Conservation (phyloP, 2,329 filamentous ascomycete genomes). For the Plenodomus lindquistii region DNA sequence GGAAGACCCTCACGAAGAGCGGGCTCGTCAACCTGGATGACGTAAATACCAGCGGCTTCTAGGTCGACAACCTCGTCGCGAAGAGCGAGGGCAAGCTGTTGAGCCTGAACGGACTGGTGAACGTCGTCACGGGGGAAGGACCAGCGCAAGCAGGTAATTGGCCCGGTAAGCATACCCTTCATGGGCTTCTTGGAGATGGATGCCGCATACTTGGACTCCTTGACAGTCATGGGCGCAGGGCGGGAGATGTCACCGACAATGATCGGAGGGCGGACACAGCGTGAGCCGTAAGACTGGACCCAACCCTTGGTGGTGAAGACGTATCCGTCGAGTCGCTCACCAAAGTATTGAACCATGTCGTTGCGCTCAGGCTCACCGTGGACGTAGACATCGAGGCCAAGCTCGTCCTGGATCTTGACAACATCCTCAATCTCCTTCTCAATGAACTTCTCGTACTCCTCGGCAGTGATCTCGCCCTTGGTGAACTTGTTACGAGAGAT, state of each 20-base stretch:
- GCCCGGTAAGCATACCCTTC: conserved; percentile 99
- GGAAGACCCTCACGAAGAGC: conserved; percentile 99
- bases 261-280: conserved; percentile 97
- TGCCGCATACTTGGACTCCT: conserved; percentile 99
- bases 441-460: conserved; percentile 98
- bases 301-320: conserved; percentile 99
- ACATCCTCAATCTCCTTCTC: conserved; percentile 97
- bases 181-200: conserved; percentile 97
- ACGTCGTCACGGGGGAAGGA: conserved; percentile 99
- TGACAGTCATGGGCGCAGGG: conserved; percentile 96
- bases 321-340: conserved; percentile 94
- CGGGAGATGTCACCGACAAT: conserved; percentile 98
- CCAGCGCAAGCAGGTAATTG: conserved; percentile 98
- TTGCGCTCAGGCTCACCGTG: conserved; percentile 99
- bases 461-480: conserved; percentile 92
- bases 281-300: conserved; percentile 98
- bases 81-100: conserved; percentile 97
- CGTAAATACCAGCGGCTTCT: conserved; percentile 91
- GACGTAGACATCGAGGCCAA: conserved; percentile 94
- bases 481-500: conserved; percentile 96
- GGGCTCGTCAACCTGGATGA: conserved; percentile 99
- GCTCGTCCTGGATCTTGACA: conserved; percentile 96
- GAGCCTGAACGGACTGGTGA: conserved; percentile 97
- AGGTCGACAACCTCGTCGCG: conserved; percentile 98
- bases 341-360: conserved; percentile 99